These are phyloP conservation scores for Ilyonectria robusta DNA, from an alignment of 2,329 filamentous ascomycete species.

Conservation along the genomic window DNA sequence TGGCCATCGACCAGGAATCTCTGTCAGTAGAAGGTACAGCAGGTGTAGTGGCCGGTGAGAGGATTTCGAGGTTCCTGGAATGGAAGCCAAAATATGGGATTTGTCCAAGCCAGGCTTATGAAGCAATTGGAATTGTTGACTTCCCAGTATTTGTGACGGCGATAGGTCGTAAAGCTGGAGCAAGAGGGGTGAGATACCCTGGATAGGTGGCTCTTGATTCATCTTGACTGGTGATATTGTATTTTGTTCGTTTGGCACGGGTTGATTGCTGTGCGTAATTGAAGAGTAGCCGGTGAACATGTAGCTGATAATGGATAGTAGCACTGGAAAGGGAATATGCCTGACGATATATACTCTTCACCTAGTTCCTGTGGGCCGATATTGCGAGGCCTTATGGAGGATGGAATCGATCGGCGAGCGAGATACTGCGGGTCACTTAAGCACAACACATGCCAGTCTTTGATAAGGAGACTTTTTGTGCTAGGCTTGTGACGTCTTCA, in stretches of 20 bases:
- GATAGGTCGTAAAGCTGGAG: constrained; percentile 39
- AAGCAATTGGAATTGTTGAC: constrained; percentile 28
- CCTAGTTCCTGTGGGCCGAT: background rate
- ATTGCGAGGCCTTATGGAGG: background rate
- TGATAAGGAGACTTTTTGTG: constrained; percentile 4
- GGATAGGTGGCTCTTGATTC: constrained; percentile 18
- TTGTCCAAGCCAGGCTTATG: constrained; percentile 31
- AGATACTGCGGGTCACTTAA: constrained; percentile 22
- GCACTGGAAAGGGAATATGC: background rate
- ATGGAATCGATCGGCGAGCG: constrained; percentile 33
- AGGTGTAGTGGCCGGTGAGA: constrained; percentile 47
- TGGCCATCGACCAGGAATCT: constrained; percentile 49
- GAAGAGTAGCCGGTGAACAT: background rate
- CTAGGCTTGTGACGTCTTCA: constrained; percentile 18
- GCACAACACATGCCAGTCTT: constrained; percentile 43
- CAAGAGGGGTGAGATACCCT: constrained; percentile 32
- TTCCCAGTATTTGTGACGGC: constrained; percentile 34
- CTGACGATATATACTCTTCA: background rate
- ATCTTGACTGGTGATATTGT: constrained; percentile 19
- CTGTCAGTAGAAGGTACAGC: constrained; percentile 41
- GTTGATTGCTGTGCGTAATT: background rate
- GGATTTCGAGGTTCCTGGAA: constrained; percentile 35
- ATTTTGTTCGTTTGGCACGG: background rate
- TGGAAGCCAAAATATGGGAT: constrained; percentile 38
- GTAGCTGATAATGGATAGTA: background rate